Base-by-base conservation (phyloP, 768 basidiomycete species). In the Lactarius psammicola region DNA sequence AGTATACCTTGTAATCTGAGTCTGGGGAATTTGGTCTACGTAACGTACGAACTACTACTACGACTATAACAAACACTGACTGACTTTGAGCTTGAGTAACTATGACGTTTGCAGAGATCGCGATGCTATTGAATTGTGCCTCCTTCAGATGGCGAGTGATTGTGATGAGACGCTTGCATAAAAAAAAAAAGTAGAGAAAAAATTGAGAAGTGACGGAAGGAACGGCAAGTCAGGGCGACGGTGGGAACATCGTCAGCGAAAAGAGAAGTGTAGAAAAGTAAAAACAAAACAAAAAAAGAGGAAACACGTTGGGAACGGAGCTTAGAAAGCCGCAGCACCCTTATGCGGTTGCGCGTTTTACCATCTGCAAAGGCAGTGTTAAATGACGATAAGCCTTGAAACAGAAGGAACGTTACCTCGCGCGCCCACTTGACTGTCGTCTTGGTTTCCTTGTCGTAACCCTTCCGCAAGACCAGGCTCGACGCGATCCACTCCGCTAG, bases 361-460 rank as follows among this genome's bases (percentile, higher is more conserved):
- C 84, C 87, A 89, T 88, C 91, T 93, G 60, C 9, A 31, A 8
- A 30, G 26, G 38, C 23, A 17, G 60, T n/a, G 66, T 49, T 42
- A 36, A 15, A 13, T 31, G 42, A 11, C 61, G 51, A 66, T 46
- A 31, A 8, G 17, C 7, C 38, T 65, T 33, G 40, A 56, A 53
- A 71, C 49, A 18, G 34, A 18, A 54, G 56, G 40, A 20, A 68
- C n/a, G n/a, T 51, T 69, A 95, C 94, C 85, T 97, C 94, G 60
- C 91, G 85, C 23, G 95, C 94, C 94, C 95, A 97, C 68, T 92
- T 89, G 79, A 94, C 80, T 3, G 91, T 93, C 82, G 87, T 90
- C 84, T 89, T 94, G 42, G 89, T 89, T 70, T 95, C 92, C 49
- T 80, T 76, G 8, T 85, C 83, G 80, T 89, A 86, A 28, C 92